phyloP scores from a whole-genome alignment of 306 rosid genomes.

The Ormosia emarginata region DNA sequence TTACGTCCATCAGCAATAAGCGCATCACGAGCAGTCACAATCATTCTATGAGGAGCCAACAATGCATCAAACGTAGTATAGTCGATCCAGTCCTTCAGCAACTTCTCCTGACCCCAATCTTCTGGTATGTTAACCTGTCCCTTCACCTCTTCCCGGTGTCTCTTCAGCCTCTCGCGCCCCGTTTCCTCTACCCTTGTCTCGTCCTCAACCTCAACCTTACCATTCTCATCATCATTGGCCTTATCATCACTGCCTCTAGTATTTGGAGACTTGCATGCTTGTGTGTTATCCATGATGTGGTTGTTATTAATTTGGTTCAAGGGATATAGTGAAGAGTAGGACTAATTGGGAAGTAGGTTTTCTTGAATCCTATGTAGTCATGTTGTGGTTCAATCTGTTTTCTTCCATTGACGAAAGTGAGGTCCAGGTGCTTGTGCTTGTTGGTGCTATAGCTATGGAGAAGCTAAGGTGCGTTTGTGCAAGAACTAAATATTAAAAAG shows the following conservation, averaged over 20 bases:
- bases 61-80: constrained; percentile 50
- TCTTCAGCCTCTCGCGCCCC: constrained; percentile 56
- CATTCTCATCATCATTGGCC: neutral
- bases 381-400: neutral
- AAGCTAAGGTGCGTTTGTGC: neutral
- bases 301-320: constrained; percentile 22
- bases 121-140: constrained; percentile 54
- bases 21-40: constrained; percentile 62
- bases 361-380: neutral
- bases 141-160: constrained; percentile 55
- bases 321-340: constrained; percentile 18
- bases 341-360: neutral
- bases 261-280: constrained; percentile 4
- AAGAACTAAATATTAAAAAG: neutral
- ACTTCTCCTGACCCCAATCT: constrained; percentile 56
- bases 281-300: neutral
- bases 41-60: constrained; percentile 45
- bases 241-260: neutral
- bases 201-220: neutral
- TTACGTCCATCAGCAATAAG: constrained; percentile 49
- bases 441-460: neutral
- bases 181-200: neutral
- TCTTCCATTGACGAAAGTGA: constrained; percentile 22
- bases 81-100: constrained; percentile 58
- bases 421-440: neutral